Evolutionary conservation across 805 yeast genomes (phyloP).

Genomic region (Sugiyamaella qingdaonensis): DNA sequence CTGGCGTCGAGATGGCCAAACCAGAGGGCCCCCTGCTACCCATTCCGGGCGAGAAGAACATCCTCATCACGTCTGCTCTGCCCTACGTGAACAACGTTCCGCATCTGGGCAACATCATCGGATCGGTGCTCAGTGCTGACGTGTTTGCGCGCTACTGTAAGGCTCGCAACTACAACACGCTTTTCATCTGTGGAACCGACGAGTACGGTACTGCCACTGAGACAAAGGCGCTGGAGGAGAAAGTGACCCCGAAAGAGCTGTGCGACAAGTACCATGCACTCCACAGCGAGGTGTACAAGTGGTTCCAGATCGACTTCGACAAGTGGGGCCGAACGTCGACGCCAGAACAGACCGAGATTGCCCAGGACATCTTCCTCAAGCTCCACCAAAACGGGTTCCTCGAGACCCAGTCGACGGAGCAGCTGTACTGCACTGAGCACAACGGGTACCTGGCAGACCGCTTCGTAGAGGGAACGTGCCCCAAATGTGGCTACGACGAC

Average conservation of each 20-base stretch:
- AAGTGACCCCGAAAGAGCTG: conserved; percentile 78
- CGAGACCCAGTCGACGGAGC: conserved; percentile 85
- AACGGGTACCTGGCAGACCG: conserved; percentile 92
- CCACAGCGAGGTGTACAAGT: conserved; percentile 87
- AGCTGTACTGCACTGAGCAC: conserved; percentile 87
- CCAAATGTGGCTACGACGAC: conserved; percentile 89
- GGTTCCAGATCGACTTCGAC: conserved; percentile 96
- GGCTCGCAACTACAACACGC: conserved; percentile 79
- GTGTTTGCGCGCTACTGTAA: conserved; percentile 87
- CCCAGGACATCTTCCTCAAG: conserved; percentile 85
- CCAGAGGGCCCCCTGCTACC: conserved; percentile 51
- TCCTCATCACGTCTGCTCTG: conserved; percentile 89
- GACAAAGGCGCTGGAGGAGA: conserved; percentile 94
- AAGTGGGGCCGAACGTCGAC: conserved; percentile 97
- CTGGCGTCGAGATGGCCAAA: conserved; percentile 13
- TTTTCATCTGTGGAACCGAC: conserved; percentile 94
- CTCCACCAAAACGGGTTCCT: conserved; percentile 71
- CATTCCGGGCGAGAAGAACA: conserved; percentile 65
- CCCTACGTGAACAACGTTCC: conserved; percentile 99
- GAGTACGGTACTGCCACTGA: conserved; percentile 99
- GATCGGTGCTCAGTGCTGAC: conserved; percentile 92
- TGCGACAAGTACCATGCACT: conserved; percentile 87
- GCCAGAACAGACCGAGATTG: conserved; percentile 83
- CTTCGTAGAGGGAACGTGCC: conserved; percentile 96
- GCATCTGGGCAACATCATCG: conserved; percentile 94